Conservation (phyloP, 2,329 filamentous ascomycete species). For the Penicillium vulpinum region DNA sequence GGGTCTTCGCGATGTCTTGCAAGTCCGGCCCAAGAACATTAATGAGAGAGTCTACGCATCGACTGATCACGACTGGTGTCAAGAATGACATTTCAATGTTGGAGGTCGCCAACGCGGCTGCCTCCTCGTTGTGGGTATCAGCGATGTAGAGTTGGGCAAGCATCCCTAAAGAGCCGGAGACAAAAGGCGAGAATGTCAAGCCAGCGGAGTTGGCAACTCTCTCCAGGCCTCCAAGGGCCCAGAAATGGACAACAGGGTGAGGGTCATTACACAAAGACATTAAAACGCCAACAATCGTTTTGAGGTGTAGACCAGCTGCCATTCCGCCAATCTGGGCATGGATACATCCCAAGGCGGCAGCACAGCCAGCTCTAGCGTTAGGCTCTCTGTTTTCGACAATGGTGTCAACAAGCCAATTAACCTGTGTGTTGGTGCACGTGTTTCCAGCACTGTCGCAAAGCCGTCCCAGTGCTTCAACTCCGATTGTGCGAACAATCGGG, state of each 20-base stretch:
- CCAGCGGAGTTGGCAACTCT: conserved; percentile 89
- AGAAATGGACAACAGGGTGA: conserved; percentile 93
- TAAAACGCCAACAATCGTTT: conserved; percentile 95
- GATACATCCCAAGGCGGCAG: conserved; percentile 88
- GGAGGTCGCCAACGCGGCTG: conserved; percentile 75
- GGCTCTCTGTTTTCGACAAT: conserved; percentile 94
- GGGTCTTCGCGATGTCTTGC: conserved; percentile 86
- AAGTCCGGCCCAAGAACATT: conserved; percentile 95
- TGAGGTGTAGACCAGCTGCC: conserved; percentile 93
- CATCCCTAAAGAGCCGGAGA: conserved; percentile 88
- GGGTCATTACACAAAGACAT: conserved; percentile 97
- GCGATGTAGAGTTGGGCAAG: conserved; percentile 88
- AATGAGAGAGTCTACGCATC: conserved; percentile 91
- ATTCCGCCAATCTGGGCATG: conserved; percentile 95
- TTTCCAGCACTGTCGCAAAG: conserved; percentile 85
- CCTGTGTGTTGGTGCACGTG: conserved; percentile 81
- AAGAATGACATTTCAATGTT: conserved; percentile 86
- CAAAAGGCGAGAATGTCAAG: conserved; percentile 85
- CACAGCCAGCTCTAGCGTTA: conserved; percentile 88
- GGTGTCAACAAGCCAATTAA: conserved; percentile 88
- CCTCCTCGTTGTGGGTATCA: conserved; percentile 87
- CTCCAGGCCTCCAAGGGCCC: conserved; percentile 86
- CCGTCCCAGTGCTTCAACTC: conserved; percentile 80
- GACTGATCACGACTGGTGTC: conserved; percentile 77
- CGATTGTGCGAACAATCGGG: conserved; percentile 79